Base-by-base conservation (phyloP, 164 flowering plant species). In the Tetracentron sinense region DNA sequence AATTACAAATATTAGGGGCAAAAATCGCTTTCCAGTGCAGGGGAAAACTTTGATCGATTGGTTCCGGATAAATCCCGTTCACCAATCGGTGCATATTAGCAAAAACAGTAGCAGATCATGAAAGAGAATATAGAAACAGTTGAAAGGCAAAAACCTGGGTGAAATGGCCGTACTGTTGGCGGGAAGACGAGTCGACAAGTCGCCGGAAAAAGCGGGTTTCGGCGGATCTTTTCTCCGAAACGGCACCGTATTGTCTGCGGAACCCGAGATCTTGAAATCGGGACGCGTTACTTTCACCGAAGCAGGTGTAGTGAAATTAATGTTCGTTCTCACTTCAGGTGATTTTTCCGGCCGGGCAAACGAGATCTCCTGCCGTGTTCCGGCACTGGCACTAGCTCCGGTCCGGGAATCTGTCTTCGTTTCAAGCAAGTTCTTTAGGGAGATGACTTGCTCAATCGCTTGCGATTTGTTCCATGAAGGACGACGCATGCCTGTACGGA, bases 391-490 rank as follows among this genome's bases (percentile, higher is more conserved):
- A 64, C 70, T 81, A n/a, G n/a, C n/a, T n/a, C n/a, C n/a, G n/a
- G n/a, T n/a, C n/a, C n/a, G n/a, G 58, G 77, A 70, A 35, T 76
- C 79, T 21, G 74, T 60, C 44, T 35, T 29, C 23, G 78, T 42
- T 61, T 90, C 97, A 0, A 88, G 83, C 56, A 90, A 70, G 49
- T 83, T 70, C 66, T 90, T 90, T 23, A 90, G 84, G 3, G 84
- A 84, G 63, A 90, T 77, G 14, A 88, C 97, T 72, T 90, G 97
- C 81, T 90, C 92, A 74, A 88, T 88, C 79, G 97, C 97, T 76
- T 90, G 97, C 0, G 90, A 85, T 71, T 88, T 88, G 89, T 90
- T 90, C 97, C 97, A 90, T 16, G 97, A 90, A 27, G 97, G 97
- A 52, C 89, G 74, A 17, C 97, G 73, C 97, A 90, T 90, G 10